These are phyloP conservation scores for Cardamine chenopodiifolia DNA, from an alignment of 345 rosid genomes.

Conservation along the genomic window DNA sequence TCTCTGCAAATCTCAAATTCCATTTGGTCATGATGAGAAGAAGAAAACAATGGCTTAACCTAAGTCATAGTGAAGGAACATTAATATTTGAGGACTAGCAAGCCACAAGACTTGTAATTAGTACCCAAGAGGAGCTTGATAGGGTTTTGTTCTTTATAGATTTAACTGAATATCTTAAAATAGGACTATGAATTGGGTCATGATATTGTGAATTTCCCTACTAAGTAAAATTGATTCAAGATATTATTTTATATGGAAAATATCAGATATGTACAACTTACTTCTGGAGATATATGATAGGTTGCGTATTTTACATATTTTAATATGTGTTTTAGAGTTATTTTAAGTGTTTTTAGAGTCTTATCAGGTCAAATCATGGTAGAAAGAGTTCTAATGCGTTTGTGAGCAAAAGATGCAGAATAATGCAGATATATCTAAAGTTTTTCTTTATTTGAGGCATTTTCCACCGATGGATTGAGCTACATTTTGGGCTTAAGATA, in stretches of 20 bases:
- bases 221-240: constrained; percentile 19
- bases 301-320: too few relatives aligned
- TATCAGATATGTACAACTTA: constrained; percentile 87
- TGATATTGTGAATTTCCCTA: constrained; percentile 6
- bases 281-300: constrained; percentile 96
- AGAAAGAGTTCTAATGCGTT: too few relatives aligned
- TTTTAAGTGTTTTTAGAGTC: too few relatives aligned
- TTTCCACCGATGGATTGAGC: too few relatives aligned
- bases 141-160: background rate
- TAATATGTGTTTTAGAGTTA: too few relatives aligned
- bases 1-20: background rate
- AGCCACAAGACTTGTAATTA: constrained; percentile 1
- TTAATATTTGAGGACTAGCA: background rate
- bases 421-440: too few relatives aligned
- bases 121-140: background rate
- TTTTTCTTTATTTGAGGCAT: too few relatives aligned
- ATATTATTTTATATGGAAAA: constrained; percentile 7
- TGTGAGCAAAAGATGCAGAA: too few relatives aligned
- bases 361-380: too few relatives aligned
- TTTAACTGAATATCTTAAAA: background rate
- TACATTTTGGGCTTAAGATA: too few relatives aligned
- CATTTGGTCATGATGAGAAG: background rate
- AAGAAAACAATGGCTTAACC: background rate
- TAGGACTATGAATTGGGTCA: background rate
- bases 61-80: background rate